Evolutionary conservation across 1,139 yeast species (phyloP).

Genomic region (Yamadazyma kanchanaburiensis): DNA sequence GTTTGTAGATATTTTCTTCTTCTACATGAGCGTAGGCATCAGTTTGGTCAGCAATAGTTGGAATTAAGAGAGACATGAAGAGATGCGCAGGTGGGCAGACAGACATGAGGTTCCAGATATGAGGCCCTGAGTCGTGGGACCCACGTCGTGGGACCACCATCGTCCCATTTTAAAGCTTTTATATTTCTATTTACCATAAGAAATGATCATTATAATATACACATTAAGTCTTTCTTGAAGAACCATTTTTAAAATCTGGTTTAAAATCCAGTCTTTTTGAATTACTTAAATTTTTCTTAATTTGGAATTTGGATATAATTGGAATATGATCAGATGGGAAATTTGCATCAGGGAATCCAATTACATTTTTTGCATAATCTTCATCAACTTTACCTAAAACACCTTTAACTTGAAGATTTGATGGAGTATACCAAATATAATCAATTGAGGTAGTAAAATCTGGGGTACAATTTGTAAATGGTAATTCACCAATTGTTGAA

Average conservation of each 20-base stretch:
- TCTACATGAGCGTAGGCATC: slow-evolving; percentile 31
- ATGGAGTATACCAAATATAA: slow-evolving; percentile 90
- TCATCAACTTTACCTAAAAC: slow-evolving; percentile 81
- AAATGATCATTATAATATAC: slow-evolving; percentile 11
- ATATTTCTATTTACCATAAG: too few relatives aligned
- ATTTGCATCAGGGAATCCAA: slow-evolving; percentile 93
- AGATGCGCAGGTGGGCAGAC: too few relatives aligned
- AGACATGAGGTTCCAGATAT: too few relatives aligned
- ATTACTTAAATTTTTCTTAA: slow-evolving; percentile 46
- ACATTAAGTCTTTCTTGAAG: slow-evolving; percentile 47
- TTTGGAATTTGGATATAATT: slow-evolving; percentile 69
- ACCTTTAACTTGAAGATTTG: slow-evolving; percentile 76
- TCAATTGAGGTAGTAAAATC: slow-evolving; percentile 91
- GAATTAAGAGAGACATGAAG: too few relatives aligned
- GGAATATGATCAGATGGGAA: slow-evolving; percentile 96
- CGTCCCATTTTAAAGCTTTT: too few relatives aligned
- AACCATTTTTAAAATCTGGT: slow-evolving; percentile 50
- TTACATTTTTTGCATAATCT: slow-evolving; percentile 68
- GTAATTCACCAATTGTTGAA: slow-evolving; percentile 79
- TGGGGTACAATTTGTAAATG: slow-evolving; percentile 93
- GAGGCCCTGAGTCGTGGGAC: too few relatives aligned
- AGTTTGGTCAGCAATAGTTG: slow-evolving; percentile 28
- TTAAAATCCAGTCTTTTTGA: slow-evolving; percentile 40
- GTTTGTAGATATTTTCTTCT: slow-evolving; percentile 8
- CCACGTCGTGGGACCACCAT: too few relatives aligned